Evolutionary conservation across 1,284 basidiomycete genomes (phyloP), one percentile per base, ranked within the genome.

Genomic region (Pterula multifida): DNA sequence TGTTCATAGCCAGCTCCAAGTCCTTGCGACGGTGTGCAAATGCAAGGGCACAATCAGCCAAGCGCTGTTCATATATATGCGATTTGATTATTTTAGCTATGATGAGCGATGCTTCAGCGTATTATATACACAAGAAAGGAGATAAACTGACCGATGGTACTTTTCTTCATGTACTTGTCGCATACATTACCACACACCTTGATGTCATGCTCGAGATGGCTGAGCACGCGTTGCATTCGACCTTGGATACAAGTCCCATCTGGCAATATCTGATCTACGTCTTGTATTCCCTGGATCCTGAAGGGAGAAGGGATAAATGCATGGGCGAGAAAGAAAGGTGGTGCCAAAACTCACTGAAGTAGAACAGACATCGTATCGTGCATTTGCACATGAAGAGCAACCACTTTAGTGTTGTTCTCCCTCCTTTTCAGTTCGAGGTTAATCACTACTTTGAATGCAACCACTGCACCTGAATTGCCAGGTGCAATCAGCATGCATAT

Each of bases 371-470:
- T 61, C 59, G 60, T 61, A 17, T 63, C 61, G 42, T 56, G 55
- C 57, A 63, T 62, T 45, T 60, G 55, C 26, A 58, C 51, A 26
- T 60, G 52, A 32, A 64, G 51, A 3, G 57, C 55, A 3, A 60
- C 52, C n/a, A 64, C 59, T 49, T 57, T 57, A 36, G 57, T 56
- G 48, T 64, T 61, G 35, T 64, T 63, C 11, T 60, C 58, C 17
- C 58, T 54, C n/a, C 61, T 56, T 47, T 60, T 61, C 26, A 61
- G 56, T 44, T 63, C 61, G 4, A 64, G 54, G 17, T 54, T 57
- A 35, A 63, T 57, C 13, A 62, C 60, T 13, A 61, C 62, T 52
- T 63, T 62, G 59, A 64, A 64, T 2, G 61, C 62, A 35, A 63
- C 51, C 3, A 64, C 60, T 26, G 58, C 61, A 42, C 60, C 61